These are phyloP conservation scores for Emergomyces pasteurianus DNA, from an alignment of 2,329 filamentous ascomycete species.

Conservation along the genomic window DNA sequence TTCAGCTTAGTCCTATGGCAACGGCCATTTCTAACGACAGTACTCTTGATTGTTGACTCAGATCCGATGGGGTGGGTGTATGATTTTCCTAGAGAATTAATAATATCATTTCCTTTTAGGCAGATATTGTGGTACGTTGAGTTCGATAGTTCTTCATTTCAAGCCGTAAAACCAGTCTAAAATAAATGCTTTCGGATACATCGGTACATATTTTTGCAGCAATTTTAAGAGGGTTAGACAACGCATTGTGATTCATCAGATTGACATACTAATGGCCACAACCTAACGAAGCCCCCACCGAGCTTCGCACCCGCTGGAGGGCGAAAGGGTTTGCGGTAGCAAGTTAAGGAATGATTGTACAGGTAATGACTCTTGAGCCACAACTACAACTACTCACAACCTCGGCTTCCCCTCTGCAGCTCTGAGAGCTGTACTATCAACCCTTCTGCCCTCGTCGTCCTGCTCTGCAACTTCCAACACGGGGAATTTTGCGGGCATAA, in stretches of 20 bases:
- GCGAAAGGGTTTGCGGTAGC: background rate
- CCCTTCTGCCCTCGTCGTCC: conserved; percentile 61
- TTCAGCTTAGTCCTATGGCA: background rate
- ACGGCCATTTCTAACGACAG: background rate
- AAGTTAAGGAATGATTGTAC: background rate
- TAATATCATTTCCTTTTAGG: background rate
- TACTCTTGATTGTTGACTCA: background rate
- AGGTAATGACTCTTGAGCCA: background rate
- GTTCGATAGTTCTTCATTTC: background rate
- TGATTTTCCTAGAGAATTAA: background rate
- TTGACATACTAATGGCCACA: background rate
- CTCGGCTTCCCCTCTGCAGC: conserved; percentile 11
- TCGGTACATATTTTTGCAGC: background rate
- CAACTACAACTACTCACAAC: conserved; percentile 9
- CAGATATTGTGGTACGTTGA: background rate
- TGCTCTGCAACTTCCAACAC: conserved; percentile 63
- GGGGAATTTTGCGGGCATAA: conserved; percentile 63
- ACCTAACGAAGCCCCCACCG: background rate
- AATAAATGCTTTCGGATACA: background rate
- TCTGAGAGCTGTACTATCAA: conserved; percentile 48
- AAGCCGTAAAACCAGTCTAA: background rate
- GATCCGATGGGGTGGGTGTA: no score
- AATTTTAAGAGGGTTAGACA: background rate
- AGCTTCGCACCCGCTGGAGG: background rate
- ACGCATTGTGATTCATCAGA: background rate